A percentile compares a stretch with the other conserved stretches of the same genome.
These are phyloP conservation scores for Daedalea quercina DNA, from an alignment of 768 basidiomycete genomes.

Conservation along the genomic window DNA sequence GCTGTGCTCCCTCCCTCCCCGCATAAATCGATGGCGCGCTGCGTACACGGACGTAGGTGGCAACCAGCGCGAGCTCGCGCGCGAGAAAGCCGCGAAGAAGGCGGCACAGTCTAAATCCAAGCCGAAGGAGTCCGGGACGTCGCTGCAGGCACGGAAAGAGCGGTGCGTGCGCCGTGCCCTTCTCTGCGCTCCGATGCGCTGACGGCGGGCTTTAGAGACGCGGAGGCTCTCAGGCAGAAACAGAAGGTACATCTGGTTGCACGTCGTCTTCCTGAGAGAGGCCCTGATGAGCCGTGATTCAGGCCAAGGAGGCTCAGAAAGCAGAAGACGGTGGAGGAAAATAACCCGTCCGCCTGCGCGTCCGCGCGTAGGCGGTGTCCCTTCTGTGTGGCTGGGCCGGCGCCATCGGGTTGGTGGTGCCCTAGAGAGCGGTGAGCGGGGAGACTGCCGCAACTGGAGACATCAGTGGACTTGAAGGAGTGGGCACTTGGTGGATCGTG, in stretches of 20 bases:
- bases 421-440: too few species aligned
- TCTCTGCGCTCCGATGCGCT: slow-evolving; percentile 1
- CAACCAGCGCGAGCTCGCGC: slow-evolving; percentile 76
- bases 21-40: too few species aligned
- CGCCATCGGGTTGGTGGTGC: not conserved
- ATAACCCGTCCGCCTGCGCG: slow-evolving; percentile 11
- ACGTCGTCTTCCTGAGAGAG: too few species aligned
- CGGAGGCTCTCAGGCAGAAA: slow-evolving; percentile 67
- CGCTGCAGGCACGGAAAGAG: slow-evolving; percentile 67
- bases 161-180: slow-evolving; percentile 40
- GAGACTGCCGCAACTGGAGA: too few species aligned
- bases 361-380: slow-evolving; percentile 15
- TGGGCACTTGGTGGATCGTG: too few species aligned
- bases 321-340: slow-evolving; percentile 17
- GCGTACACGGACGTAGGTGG: slow-evolving; percentile 44
- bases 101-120: slow-evolving; percentile 45
- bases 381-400: not conserved
- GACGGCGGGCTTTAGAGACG: slow-evolving; percentile 45
- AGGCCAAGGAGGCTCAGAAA: slow-evolving; percentile 28
- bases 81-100: slow-evolving; percentile 71
- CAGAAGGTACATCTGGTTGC: too few species aligned
- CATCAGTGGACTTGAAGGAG: too few species aligned
- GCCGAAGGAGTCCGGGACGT: slow-evolving; percentile 61
- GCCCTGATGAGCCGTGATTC: slow-evolving; percentile 1
- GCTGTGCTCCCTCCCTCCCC: too few species aligned